Conservation (phyloP, 2,329 filamentous ascomycete genomes). For the Cladosporium sp. region DNA sequence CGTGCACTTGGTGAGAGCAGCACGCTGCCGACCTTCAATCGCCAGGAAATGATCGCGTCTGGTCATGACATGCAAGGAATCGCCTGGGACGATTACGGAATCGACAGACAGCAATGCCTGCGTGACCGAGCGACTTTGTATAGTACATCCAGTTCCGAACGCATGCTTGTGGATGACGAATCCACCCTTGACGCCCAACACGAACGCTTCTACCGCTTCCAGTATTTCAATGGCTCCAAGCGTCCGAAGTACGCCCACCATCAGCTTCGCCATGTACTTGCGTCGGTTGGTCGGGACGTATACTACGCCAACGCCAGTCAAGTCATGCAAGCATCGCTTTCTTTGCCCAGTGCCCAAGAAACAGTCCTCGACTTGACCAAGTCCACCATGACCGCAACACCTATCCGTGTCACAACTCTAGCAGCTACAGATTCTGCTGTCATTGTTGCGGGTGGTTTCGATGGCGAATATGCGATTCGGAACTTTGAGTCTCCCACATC, state of each 20-base stretch:
- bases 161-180: neutral
- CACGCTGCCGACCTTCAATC: neutral
- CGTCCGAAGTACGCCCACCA: slow-evolving; percentile 57
- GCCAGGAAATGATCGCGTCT: neutral
- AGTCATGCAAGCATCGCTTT: slow-evolving; percentile 52
- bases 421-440: slow-evolving; percentile 41
- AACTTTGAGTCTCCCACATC: slow-evolving; percentile 39
- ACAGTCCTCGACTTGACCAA: slow-evolving; percentile 51
- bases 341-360: slow-evolving; percentile 43
- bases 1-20: neutral
- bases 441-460: slow-evolving; percentile 57
- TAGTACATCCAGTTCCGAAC: neutral
- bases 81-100: slow-evolving; percentile 35
- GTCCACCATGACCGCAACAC: slow-evolving; percentile 40
- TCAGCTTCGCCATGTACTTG: slow-evolving; percentile 60
- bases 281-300: slow-evolving; percentile 54
- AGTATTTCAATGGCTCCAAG: slow-evolving; percentile 41
- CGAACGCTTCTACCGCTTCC: slow-evolving; percentile 31
- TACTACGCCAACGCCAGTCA: slow-evolving; percentile 53
- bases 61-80: slow-evolving; percentile 35
- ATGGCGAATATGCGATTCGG: slow-evolving; percentile 57
- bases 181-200: neutral
- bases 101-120: slow-evolving; percentile 25
- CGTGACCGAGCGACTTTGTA: neutral
- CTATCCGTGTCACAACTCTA: slow-evolving; percentile 54